A percentile compares a stretch with the other conserved stretches of the same genome.
Conservation (phyloP, 805 yeast species). For the Wickerhamiella australiensis region DNA sequence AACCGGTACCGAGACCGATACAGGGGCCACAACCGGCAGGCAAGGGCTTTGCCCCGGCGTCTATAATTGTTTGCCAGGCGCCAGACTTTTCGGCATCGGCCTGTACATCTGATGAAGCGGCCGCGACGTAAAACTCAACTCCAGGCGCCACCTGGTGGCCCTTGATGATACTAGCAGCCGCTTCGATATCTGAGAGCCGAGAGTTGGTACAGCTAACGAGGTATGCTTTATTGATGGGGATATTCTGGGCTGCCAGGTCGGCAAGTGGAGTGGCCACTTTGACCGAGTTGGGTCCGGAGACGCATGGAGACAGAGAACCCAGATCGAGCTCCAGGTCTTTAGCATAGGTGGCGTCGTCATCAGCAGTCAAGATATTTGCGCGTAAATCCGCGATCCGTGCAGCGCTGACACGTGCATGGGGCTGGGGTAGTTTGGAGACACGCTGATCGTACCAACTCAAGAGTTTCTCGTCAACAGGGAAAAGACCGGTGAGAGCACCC, state of each 20-base stretch:
- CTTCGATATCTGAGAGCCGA: slow-evolving; percentile 78
- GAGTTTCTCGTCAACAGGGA: slow-evolving; percentile 83
- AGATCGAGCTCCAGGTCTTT: slow-evolving; percentile 77
- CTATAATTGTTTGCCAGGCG: slow-evolving; percentile 80
- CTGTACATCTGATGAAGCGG: slow-evolving; percentile 90
- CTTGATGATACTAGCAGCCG: slow-evolving; percentile 81
- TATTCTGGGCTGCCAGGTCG: slow-evolving; percentile 57
- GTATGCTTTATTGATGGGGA: slow-evolving; percentile 85
- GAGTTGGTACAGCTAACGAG: slow-evolving; percentile 97
- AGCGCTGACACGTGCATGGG: slow-evolving; percentile 73
- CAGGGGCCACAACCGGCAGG: slow-evolving; percentile 99
- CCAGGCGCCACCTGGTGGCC: slow-evolving; percentile 76
- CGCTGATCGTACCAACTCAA: slow-evolving; percentile 68
- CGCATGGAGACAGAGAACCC: slow-evolving; percentile 67
- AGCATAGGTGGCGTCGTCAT: slow-evolving; percentile 72
- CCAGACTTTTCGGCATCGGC: slow-evolving; percentile 82
- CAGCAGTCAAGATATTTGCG: slow-evolving; percentile 41
- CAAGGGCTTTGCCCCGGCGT: slow-evolving; percentile 87
- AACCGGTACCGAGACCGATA: slow-evolving; percentile 92
- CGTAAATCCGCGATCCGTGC: slow-evolving; percentile 44
- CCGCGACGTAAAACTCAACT: slow-evolving; percentile 94
- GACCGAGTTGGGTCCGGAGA: slow-evolving; percentile 96
- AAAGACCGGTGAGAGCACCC: slow-evolving; percentile 95
- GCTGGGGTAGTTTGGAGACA: slow-evolving; percentile 43
- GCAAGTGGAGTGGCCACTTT: slow-evolving; percentile 73